A percentile compares a stretch with the other conserved stretches of the same genome.
Evolutionary conservation across 1,139 yeast genomes (phyloP).

Genomic region (Nadsonia commutata): DNA sequence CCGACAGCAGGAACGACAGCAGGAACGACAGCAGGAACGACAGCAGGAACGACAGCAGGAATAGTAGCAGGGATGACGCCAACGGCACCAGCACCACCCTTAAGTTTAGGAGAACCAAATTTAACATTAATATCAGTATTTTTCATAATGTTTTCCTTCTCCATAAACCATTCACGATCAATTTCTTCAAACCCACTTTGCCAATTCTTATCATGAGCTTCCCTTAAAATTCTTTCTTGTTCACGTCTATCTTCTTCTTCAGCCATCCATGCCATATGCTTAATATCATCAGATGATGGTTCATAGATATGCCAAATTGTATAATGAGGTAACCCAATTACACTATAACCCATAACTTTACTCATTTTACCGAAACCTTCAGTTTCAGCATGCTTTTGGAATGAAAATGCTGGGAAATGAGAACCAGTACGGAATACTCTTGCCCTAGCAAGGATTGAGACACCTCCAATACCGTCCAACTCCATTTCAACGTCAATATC

Average conservation of each 20-base stretch:
- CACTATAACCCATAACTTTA: constrained; percentile 66
- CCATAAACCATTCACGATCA: constrained; percentile 50
- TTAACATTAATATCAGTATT: constrained; percentile 42
- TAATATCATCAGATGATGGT: constrained; percentile 72
- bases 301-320: constrained; percentile 90
- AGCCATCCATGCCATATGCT: constrained; percentile 97
- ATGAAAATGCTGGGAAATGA: constrained; percentile 82
- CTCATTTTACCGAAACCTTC: constrained; percentile 86
- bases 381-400: constrained; percentile 84
- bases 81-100: constrained; percentile 4
- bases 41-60: constrained; percentile 7
- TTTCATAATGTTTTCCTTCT: constrained; percentile 50
- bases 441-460: constrained; percentile 68
- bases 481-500: constrained; percentile 81
- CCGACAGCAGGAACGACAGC: constrained; percentile 5
- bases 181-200: constrained; percentile 64
- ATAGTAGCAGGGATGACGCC: constrained; percentile 7
- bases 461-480: constrained; percentile 86
- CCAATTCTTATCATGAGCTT: constrained; percentile 65
- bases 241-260: constrained; percentile 67
- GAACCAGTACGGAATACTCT: constrained; percentile 67
- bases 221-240: constrained; percentile 50
- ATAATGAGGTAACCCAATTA: constrained; percentile 76
- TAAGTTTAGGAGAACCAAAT: constrained; percentile 1
- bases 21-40: constrained; percentile 4